Base-by-base conservation (phyloP, 805 yeast species). In the Ogataea dorogensis region DNA sequence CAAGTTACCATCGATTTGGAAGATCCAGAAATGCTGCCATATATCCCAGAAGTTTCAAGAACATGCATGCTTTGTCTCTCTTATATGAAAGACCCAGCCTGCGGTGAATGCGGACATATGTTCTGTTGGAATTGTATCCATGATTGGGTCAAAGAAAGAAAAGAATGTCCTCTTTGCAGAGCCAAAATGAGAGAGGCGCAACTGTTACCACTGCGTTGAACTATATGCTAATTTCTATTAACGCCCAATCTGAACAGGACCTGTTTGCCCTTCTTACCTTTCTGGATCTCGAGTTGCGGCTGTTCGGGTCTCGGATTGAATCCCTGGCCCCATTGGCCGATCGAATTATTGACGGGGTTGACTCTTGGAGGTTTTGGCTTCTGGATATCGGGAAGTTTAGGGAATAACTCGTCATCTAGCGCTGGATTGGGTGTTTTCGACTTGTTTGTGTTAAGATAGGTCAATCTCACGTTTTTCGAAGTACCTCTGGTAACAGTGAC, bases 121-220 rank as follows among this genome's bases (percentile, higher is more conserved):
- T 91, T 86, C 58, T 91, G 98, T 61, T 91, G 98, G 97, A 69
- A 67, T 5, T 91, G 98, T 57, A 78, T 88, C 4, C 70, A 79
- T 5, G 95, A 85, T 49, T 91, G 98, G 98, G 77, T 88, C 40
- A 69, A 86, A 44, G 96, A 88, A 47, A 71, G 73, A 34, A 81
- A 87, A 0, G 96, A 88, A 53, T 91, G 98, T 56, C 98, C 98
- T 0, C 65, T 93, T 17, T 93, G 98, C 54, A 63, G 98, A 36
- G 93, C 82, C 46, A 70, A 65, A 16, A 72, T 86, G 33, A 63
- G 69, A 18, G 81, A 73, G 49, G 81, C 79, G 56, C 75, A 78
- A 43, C 54, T 86, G 33, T 62, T 86, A 26, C 79, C 86, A 1
- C 55, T 83, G 34, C 64, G 71, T 35, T 71, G 46, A 48, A 10